These are phyloP conservation scores for Trebouxia gelatinosa DNA, from an alignment of 163 green algal genomes.

Conservation along the genomic window DNA sequence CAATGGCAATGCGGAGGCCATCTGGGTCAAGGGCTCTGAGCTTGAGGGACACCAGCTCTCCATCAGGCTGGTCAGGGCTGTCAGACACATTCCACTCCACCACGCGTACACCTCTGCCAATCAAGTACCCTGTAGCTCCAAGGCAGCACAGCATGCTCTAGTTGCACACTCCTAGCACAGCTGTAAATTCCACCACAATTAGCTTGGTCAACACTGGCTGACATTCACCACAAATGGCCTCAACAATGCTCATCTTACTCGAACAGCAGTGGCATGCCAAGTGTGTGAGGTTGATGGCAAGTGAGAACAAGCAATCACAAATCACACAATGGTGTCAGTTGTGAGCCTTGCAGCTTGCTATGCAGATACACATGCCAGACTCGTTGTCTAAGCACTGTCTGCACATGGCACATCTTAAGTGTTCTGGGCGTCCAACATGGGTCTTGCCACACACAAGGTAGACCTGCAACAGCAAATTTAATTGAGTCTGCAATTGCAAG, in stretches of 20 bases:
- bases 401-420: no score
- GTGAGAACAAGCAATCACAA: neutral
- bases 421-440: no score
- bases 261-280: no score
- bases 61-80: neutral
- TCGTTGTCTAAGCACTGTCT: neutral
- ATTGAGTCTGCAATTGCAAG: neutral
- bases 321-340: neutral
- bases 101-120: slow-evolving; percentile 4
- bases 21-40: slow-evolving; percentile 22
- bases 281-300: no score
- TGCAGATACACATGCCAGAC: neutral
- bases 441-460: no score
- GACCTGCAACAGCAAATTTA: neutral
- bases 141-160: neutral
- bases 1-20: slow-evolving; percentile 30
- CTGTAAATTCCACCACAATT: neutral
- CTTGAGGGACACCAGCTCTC: slow-evolving; percentile 13
- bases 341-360: neutral
- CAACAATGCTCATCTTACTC: neutral
- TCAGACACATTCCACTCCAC: slow-evolving; percentile 29
- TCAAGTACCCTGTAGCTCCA: slow-evolving; percentile 7
- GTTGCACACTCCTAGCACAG: neutral
- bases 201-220: neutral
- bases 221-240: neutral